Evolutionary conservation across 805 yeast genomes (phyloP).

Genomic region (Saccharomycopsis capsularis): DNA sequence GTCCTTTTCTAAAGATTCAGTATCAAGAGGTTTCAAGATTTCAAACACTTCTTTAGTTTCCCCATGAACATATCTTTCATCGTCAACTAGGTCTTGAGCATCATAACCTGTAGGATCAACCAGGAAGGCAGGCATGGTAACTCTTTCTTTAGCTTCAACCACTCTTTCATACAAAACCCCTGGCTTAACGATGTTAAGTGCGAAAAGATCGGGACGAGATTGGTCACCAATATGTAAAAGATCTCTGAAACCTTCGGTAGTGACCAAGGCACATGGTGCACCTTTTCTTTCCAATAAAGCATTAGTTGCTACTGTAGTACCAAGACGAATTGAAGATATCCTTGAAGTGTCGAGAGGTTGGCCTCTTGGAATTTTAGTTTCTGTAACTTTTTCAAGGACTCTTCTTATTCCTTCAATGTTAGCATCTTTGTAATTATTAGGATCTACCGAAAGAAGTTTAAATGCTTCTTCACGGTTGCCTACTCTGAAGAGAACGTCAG

Average conservation of each 20-base stretch:
- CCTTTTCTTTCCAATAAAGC: constrained; percentile 49
- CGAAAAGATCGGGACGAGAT: constrained; percentile 45
- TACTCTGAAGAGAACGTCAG: constrained; percentile 40
- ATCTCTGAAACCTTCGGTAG: constrained; percentile 47
- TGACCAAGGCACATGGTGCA: constrained; percentile 39
- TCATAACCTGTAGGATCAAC: constrained; percentile 75
- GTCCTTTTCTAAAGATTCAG: constrained; percentile 23
- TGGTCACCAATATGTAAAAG: constrained; percentile 46
- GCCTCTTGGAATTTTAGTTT: constrained; percentile 29
- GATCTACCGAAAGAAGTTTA: constrained; percentile 43
- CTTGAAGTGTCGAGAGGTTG: constrained; percentile 30
- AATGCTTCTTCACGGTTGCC: constrained; percentile 39
- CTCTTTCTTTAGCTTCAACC: constrained; percentile 44
- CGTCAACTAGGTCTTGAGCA: constrained; percentile 36
- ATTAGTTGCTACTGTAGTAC: constrained; percentile 49
- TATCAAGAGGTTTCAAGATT: constrained; percentile 27
- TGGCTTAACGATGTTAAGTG: constrained; percentile 41
- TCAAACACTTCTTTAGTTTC: constrained; percentile 5
- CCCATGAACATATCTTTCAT: not conserved
- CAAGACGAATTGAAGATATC: constrained; percentile 39
- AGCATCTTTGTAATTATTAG: constrained; percentile 41
- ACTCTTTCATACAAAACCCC: constrained; percentile 39
- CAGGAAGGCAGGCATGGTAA: constrained; percentile 35
- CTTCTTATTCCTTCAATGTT: constrained; percentile 46
- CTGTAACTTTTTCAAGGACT: constrained; percentile 36